Conservation (phyloP, 2,329 filamentous ascomycete genomes). For the Alternaria tenuissima region DNA sequence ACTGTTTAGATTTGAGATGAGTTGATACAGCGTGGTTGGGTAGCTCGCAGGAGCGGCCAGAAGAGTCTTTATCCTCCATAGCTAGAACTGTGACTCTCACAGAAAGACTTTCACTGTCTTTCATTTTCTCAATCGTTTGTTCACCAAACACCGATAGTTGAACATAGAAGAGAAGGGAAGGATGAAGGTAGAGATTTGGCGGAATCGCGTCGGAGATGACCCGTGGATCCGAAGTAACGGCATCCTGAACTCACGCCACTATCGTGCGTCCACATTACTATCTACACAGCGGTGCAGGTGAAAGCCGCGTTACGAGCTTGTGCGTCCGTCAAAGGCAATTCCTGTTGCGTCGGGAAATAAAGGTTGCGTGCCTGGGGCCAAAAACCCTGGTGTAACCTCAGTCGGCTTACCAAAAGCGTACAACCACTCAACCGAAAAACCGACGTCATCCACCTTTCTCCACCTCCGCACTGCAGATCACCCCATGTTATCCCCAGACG, state of each 20-base stretch:
- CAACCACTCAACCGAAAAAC: neutral
- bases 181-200: neutral
- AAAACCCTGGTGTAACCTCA: neutral
- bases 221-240: neutral
- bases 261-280: neutral
- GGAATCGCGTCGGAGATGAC: neutral
- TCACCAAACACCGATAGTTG: neutral
- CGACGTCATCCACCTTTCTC: constrained; percentile 2
- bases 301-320: neutral
- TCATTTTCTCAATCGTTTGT: neutral
- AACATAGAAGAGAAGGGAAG: neutral
- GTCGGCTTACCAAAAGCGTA: neutral
- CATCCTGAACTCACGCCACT: neutral
- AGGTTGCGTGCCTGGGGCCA: neutral
- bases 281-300: neutral
- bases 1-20: neutral
- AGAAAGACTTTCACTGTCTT: neutral
- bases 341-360: neutral
- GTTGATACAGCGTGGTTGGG: neutral
- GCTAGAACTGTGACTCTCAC: neutral
- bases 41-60: neutral
- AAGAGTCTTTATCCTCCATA: neutral
- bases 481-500: neutral
- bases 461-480: constrained; percentile 4
- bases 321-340: neutral